A percentile compares a stretch with the other conserved stretches of the same genome.
phyloP scores from a whole-genome alignment of 345 rosid genomes.

The Aquilaria sinensis region DNA sequence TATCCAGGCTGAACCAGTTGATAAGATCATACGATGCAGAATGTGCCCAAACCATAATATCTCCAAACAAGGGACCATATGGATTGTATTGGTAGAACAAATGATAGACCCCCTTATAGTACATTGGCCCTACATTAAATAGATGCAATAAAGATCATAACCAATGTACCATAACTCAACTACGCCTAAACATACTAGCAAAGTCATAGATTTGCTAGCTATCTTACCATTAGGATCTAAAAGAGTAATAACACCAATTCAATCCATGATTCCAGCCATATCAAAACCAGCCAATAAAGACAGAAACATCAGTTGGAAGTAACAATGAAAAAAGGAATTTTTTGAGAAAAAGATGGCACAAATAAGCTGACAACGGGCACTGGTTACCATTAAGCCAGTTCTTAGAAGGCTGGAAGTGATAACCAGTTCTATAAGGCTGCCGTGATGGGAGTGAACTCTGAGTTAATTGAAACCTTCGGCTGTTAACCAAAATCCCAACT shows the following conservation, averaged over 20 bases:
- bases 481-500: neutral
- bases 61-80: slow-evolving; percentile 39
- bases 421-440: slow-evolving; percentile 23
- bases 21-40: slow-evolving; percentile 62
- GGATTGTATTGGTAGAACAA: slow-evolving; percentile 66
- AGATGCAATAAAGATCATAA: slow-evolving; percentile 1
- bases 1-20: slow-evolving; percentile 55
- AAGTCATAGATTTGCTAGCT: neutral
- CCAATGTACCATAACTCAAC: neutral
- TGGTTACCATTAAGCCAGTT: slow-evolving; percentile 38
- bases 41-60: slow-evolving; percentile 57
- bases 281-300: neutral
- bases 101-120: slow-evolving; percentile 61
- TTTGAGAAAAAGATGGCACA: neutral
- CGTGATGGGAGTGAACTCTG: neutral
- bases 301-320: neutral
- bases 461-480: neutral
- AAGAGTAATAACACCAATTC: slow-evolving; percentile 6
- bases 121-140: slow-evolving; percentile 60
- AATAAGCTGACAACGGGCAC: neutral
- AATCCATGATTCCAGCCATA: slow-evolving; percentile 14
- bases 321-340: neutral
- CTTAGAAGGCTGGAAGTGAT: slow-evolving; percentile 32
- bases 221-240: slow-evolving; percentile 46
- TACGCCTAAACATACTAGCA: neutral